Evolutionary conservation across 2,329 filamentous ascomycete genomes (phyloP).

Genomic region (Ustulina deusta): DNA sequence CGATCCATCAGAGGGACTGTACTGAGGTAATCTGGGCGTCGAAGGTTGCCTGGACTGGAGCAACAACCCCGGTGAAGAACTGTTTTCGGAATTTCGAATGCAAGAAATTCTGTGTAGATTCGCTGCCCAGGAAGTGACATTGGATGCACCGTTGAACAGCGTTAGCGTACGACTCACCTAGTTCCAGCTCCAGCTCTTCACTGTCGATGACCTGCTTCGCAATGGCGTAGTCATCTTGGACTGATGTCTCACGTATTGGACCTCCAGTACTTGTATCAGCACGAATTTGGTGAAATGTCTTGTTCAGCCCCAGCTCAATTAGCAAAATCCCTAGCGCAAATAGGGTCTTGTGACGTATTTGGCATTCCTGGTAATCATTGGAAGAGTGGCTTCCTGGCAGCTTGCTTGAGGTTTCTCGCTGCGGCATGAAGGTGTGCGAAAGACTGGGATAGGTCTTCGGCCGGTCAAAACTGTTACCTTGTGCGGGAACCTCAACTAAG

Average conservation of each 20-base stretch:
- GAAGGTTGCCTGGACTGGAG: conserved; percentile 29
- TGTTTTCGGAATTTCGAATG: conserved; percentile 5
- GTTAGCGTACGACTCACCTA: conserved; percentile 19
- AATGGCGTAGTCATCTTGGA: conserved; percentile 2
- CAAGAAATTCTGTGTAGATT: neutral
- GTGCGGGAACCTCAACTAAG: neutral
- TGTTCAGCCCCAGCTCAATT: conserved; percentile 29
- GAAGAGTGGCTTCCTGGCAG: neutral
- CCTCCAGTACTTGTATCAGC: neutral
- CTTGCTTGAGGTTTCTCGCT: neutral
- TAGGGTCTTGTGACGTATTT: conserved; percentile 24
- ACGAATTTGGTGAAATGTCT: conserved; percentile 20
- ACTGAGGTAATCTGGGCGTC: conserved; percentile 16
- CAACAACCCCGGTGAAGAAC: conserved; percentile 28
- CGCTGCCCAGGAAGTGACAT: conserved; percentile 22
- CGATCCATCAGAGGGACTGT: neutral
- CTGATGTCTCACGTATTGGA: neutral
- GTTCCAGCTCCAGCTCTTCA: conserved; percentile 12
- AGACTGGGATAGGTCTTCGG: conserved; percentile 10
- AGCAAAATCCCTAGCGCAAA: conserved; percentile 25
- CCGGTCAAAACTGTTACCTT: neutral
- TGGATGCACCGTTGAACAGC: conserved; percentile 30
- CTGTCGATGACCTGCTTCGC: conserved; percentile 15
- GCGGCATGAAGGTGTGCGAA: conserved; percentile 8
- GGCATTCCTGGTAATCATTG: neutral